Base-by-base conservation (phyloP, 2,329 filamentous ascomycete genomes). In the Alternaria sp. region DNA sequence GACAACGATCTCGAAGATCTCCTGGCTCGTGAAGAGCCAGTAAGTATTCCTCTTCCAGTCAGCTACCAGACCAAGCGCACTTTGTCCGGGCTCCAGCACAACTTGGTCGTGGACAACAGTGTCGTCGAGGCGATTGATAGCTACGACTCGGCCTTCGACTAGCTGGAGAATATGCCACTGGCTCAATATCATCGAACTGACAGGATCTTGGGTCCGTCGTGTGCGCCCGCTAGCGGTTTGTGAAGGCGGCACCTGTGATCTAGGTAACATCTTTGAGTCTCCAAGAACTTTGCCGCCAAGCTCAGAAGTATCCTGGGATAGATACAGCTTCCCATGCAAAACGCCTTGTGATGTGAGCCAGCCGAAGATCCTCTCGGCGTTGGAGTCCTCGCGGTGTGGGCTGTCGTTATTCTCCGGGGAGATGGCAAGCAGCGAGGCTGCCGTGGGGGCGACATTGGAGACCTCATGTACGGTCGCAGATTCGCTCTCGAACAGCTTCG, bases 31-130 rank as follows among this genome's bases (percentile, higher is more conserved):
- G 75, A 98, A 97, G 3, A 99, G 86, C 96, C 96, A 99, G 77
- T 95, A 97, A 0, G 96, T 99, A 74, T 95, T 96, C 83, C 97
- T 97, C 79, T 96, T 95, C 64, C 91, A 87, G 79, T 99, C 96
- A 9, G 95, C 90, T 54, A 93, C 90, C 17, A 99, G 86, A 0
- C 92, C 93, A n/a, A 99, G 83, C 5, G 90, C 89, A 72, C 86
- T 90, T 72, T 97, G 92, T 0, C 91, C 92, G 5, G 89, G 86
- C 59, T 95, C 91, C 13, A 98, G 84, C 5, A 99, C 91, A 21
- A 90, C 85, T 79, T 98, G 93, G 77, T 97, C 93, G 71, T 96
- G 96, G 2, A 97, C 91, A 51, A 95, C 85, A 55, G 90, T 88
- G 26, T 95, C 93, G 44, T 94, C 96, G 50, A 99, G 86, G 30